These are phyloP conservation scores for Ehretia macrophylla DNA, from an alignment of 257 asterid genomes.

Conservation along the genomic window DNA sequence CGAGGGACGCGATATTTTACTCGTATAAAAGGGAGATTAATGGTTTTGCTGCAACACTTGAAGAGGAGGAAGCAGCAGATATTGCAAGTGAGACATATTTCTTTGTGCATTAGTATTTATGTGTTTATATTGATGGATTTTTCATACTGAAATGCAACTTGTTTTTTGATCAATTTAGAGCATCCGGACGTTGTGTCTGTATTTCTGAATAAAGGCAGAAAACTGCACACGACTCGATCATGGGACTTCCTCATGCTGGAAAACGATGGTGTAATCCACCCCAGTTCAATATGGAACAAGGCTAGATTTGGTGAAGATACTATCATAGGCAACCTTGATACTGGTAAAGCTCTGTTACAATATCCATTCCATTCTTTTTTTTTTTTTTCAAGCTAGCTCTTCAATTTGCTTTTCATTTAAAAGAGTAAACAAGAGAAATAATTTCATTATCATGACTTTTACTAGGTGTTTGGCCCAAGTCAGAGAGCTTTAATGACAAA, in stretches of 20 bases:
- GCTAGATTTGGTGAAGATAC: slow-evolving; percentile 55
- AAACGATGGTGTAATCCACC: slow-evolving; percentile 28
- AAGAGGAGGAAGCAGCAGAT: slow-evolving; percentile 56
- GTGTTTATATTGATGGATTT: background rate
- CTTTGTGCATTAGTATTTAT: background rate
- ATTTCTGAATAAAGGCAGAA: slow-evolving; percentile 35
- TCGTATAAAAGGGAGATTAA: slow-evolving; percentile 58
- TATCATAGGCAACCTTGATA: slow-evolving; percentile 66
- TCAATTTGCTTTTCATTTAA: background rate
- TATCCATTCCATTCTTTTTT: background rate
- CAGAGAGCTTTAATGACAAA: slow-evolving; percentile 62
- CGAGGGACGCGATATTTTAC: slow-evolving; percentile 58
- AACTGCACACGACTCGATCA: slow-evolving; percentile 69
- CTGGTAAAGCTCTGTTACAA: slow-evolving; percentile 28
- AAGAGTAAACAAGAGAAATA: background rate
- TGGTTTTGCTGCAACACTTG: slow-evolving; percentile 75
- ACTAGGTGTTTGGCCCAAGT: slow-evolving; percentile 82
- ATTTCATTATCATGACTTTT: background rate
- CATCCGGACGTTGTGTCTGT: slow-evolving; percentile 65
- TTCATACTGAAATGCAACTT: background rate
- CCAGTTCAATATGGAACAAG: slow-evolving; percentile 47
- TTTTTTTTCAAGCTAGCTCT: background rate
- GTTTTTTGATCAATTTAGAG: slow-evolving; percentile 17
- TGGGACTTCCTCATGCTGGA: slow-evolving; percentile 71
- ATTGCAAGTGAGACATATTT: slow-evolving; percentile 36